A percentile compares a stretch with the other conserved stretches of the same genome.
phyloP scores from a whole-genome alignment of 202 grass and related monocot species.

The Carex arenaria region DNA sequence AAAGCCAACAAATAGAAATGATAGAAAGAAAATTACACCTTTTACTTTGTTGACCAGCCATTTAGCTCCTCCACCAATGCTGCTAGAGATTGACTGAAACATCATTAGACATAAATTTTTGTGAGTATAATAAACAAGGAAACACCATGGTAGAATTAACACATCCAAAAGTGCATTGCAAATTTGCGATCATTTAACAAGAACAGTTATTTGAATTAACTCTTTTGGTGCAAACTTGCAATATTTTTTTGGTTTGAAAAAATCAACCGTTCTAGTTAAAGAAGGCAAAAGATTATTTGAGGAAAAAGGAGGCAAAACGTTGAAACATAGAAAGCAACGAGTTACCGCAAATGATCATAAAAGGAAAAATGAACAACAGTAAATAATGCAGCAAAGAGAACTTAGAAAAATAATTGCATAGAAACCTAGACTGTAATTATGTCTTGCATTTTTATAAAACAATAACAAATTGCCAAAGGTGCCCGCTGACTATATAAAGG shows the following conservation, averaged over 20 bases:
- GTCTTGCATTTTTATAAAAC: background rate
- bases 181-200: background rate
- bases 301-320: background rate
- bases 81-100: constrained; percentile 75
- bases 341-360: background rate
- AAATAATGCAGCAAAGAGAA: background rate
- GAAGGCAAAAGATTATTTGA: background rate
- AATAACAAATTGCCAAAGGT: background rate
- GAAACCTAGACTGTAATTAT: background rate
- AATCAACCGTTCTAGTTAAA: background rate
- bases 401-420: background rate
- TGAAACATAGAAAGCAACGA: background rate
- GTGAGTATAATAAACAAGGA: constrained; percentile 23
- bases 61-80: constrained; percentile 84
- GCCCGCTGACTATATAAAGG: background rate
- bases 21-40: constrained; percentile 42
- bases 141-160: background rate
- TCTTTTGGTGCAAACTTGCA: background rate
- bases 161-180: background rate
- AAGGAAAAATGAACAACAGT: background rate
- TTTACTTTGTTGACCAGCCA: constrained; percentile 98
- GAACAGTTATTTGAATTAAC: background rate
- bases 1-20: background rate
- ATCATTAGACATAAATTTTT: constrained; percentile 21
- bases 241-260: background rate